Evolutionary conservation across 768 basidiomycete genomes (phyloP).

Genomic region (Pilatotrama ljubarskyi): DNA sequence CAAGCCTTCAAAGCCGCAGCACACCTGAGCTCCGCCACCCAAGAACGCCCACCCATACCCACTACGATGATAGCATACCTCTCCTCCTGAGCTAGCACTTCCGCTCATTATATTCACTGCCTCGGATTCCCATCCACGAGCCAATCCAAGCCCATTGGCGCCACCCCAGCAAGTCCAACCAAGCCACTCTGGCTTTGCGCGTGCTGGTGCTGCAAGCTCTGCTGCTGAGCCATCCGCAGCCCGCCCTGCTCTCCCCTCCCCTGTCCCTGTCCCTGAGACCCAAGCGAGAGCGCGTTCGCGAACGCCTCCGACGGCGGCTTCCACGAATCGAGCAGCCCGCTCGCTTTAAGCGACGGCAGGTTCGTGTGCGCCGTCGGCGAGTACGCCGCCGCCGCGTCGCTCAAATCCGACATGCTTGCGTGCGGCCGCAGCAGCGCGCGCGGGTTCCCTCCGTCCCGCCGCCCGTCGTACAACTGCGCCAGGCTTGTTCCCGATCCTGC

Average conservation of each 20-base stretch:
- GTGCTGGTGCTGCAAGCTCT: not conserved
- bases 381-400: constrained; percentile 5
- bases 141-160: constrained; percentile 67
- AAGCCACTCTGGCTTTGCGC: not conserved
- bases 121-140: constrained; percentile 36
- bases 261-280: constrained; percentile 1
- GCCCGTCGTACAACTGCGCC: constrained; percentile 14
- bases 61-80: too few relatives aligned
- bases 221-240: not conserved
- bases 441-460: constrained; percentile 9
- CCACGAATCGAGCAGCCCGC: constrained; percentile 64
- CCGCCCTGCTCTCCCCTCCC: not conserved
- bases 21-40: too few relatives aligned
- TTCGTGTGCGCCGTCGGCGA: constrained; percentile 29
- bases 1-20: too few relatives aligned
- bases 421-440: constrained; percentile 16
- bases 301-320: constrained; percentile 28
- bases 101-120: not conserved
- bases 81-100: not conserved
- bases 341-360: constrained; percentile 75
- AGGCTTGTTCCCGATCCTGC: not conserved
- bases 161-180: not conserved
- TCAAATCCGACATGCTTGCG: constrained; percentile 13
- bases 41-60: too few relatives aligned
- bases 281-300: constrained; percentile 22